Conservation (phyloP, 169 alveolate genomes). For the Cyclospora cayetanensis region DNA sequence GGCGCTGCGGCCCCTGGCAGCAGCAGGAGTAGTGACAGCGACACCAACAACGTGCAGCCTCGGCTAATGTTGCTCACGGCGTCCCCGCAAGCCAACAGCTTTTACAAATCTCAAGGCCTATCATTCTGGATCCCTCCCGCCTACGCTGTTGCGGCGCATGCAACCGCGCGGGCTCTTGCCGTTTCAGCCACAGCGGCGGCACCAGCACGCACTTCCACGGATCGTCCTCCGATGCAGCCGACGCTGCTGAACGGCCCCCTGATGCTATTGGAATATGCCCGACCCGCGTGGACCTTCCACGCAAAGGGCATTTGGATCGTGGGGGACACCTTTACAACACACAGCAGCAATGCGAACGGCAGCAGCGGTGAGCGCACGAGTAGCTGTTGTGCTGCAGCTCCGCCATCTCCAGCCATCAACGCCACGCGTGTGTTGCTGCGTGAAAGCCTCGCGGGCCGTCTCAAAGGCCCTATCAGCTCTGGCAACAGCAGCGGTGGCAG, state of each 20-base stretch:
- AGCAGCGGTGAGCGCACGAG: not conserved
- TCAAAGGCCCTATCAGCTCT: not conserved
- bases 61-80: conserved; percentile 49
- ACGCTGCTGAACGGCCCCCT: not conserved
- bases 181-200: not conserved
- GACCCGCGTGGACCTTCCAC: conserved; percentile 69
- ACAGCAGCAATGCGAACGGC: not conserved
- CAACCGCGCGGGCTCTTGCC: not conserved
- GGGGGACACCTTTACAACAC: not conserved
- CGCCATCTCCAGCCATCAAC: not conserved
- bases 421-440: not conserved
- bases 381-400: not conserved
- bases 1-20: not conserved
- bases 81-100: conserved; percentile 67
- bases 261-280: conserved; percentile 48
- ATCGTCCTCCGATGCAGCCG: not conserved
- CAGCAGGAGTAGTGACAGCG: not conserved
- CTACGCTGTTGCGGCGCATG: conserved; percentile 5
- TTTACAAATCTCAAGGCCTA: conserved; percentile 43
- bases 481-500: conserved; percentile 6
- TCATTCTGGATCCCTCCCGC: conserved; percentile 41
- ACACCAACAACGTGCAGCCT: not conserved
- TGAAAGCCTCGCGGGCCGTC: not conserved
- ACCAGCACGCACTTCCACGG: not conserved
- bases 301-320: conserved; percentile 60